Percentiles rank a stretch among this genome's conserved stretches.
Conservation (phyloP, 2,329 filamentous ascomycete genomes). For the Fonsecaea nubica region DNA sequence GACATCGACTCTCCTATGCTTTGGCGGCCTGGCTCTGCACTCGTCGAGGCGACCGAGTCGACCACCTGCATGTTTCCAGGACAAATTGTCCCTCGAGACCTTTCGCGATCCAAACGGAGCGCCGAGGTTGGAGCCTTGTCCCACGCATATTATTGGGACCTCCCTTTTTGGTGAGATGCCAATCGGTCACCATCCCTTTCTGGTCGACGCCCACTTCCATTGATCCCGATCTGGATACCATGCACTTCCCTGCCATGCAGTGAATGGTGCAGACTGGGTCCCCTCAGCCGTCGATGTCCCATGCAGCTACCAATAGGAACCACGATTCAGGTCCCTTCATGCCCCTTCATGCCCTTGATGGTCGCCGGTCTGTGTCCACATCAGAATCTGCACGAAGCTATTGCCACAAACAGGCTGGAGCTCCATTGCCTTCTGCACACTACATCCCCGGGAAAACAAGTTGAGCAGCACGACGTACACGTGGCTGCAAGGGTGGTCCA, state of each 20-base stretch:
- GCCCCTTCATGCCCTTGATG: background rate
- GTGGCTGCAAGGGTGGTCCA: slow-evolving; percentile 2
- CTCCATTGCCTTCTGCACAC: background rate
- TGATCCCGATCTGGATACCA: background rate
- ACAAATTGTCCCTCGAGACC: background rate
- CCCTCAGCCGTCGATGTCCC: background rate
- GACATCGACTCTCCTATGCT: background rate
- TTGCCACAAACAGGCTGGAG: background rate
- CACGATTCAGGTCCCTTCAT: background rate
- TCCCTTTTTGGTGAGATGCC: background rate
- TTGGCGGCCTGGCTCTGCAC: background rate
- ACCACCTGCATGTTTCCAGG: background rate
- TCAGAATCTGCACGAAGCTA: background rate
- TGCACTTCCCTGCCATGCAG: background rate
- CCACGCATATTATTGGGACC: background rate
- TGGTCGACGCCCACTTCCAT: background rate
- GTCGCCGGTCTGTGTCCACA: background rate
- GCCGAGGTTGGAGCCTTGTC: background rate
- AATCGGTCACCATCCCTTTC: slow-evolving; percentile 5
- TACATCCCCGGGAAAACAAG: background rate
- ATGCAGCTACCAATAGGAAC: background rate
- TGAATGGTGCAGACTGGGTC: background rate
- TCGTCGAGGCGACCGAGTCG: background rate
- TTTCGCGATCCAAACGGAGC: background rate
- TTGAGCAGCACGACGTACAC: background rate